Percentiles rank a stretch among this genome's conserved stretches.
phyloP scores from a whole-genome alignment of 1,284 basidiomycete species.

The Papiliotrema fonsecae region DNA sequence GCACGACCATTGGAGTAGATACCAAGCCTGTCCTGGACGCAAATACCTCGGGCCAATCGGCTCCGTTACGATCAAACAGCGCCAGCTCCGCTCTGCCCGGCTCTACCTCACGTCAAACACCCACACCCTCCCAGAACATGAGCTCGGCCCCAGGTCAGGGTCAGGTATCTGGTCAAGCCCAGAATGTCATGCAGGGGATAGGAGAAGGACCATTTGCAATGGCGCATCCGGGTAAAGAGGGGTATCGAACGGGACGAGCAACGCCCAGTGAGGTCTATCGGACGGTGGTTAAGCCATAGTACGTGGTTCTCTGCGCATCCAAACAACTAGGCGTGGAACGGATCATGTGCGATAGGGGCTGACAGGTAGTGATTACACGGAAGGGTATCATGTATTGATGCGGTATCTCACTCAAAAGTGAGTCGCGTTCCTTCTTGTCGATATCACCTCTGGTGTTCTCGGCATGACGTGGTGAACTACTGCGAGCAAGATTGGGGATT shows the following conservation, averaged over 20 bases:
- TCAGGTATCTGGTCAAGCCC: too few relatives aligned
- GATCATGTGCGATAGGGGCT: too few relatives aligned
- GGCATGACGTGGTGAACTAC: too few relatives aligned
- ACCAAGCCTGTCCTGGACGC: too few relatives aligned
- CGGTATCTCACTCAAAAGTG: conserved; percentile 79
- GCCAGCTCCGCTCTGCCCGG: background rate
- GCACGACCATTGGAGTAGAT: too few relatives aligned
- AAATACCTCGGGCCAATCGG: too few relatives aligned
- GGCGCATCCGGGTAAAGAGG: background rate
- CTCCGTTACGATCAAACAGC: background rate
- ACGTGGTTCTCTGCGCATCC: conserved; percentile 11
- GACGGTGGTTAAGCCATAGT: conserved; percentile 69
- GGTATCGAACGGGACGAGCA: background rate
- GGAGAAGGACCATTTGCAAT: conserved; percentile 3
- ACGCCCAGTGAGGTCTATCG: conserved; percentile 58
- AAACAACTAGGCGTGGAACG: too few relatives aligned
- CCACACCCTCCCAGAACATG: too few relatives aligned
- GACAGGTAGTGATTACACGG: conserved; percentile 65
- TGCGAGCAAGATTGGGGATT: too few relatives aligned
- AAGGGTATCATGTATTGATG: conserved; percentile 92
- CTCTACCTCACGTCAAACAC: background rate
- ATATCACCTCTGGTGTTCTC: too few relatives aligned
- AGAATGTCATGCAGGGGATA: background rate
- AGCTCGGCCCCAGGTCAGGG: too few relatives aligned
- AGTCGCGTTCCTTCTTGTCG: conserved; percentile 18